Base-by-base conservation (phyloP, 2,329 filamentous ascomycete species). In the Fusarium camptoceras region DNA sequence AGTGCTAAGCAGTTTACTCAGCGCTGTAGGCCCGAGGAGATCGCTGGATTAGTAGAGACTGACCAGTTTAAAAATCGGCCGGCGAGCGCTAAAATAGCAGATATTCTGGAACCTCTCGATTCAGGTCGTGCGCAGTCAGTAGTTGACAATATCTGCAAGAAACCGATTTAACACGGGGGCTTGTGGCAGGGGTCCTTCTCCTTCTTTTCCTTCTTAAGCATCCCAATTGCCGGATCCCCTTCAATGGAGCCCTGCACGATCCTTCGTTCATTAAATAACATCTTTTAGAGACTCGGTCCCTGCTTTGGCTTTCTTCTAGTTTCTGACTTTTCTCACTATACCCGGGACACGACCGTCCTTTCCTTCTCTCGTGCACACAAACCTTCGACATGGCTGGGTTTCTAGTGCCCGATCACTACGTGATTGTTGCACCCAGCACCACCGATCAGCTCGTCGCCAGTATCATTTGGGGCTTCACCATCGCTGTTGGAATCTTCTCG, bases 381-480 rank as follows among this genome's bases (percentile, higher is more conserved):
- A 18, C 14, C 6, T 10, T 28, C 16, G 31, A 11, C 24, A 69
- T 69, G 66, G 42, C 66, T 6, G 66, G 66, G 8, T 69, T 69
- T 14, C 22, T 70, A 22, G 49, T 70, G 12, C 72, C 72, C 8
- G 68, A 73, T n/a, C 60, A 55, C 22, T 74, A 73, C 27, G 46
- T 60, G 25, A 24, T 39, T 6, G 39, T 73, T 1, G 24, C 27
- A 10, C 72, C 72, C 24, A 64, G 46, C 9, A 47, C 54, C 9
- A 60, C 68, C 30, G 72, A 74, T 39, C 42, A 68, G 24, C 47
- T 70, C n/a, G 60, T 75, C n/a, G 72, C 72, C 46, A 73, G 70
- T 42, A 66, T 74, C 41, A 73, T 75, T 9, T 74, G 72, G 72
- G 72, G 72, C 6, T 74, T 74, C 22, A 73, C 72, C 8, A 48